Conservation (phyloP, 1,139 yeast species). For the Yamadazyma sp. region DNA sequence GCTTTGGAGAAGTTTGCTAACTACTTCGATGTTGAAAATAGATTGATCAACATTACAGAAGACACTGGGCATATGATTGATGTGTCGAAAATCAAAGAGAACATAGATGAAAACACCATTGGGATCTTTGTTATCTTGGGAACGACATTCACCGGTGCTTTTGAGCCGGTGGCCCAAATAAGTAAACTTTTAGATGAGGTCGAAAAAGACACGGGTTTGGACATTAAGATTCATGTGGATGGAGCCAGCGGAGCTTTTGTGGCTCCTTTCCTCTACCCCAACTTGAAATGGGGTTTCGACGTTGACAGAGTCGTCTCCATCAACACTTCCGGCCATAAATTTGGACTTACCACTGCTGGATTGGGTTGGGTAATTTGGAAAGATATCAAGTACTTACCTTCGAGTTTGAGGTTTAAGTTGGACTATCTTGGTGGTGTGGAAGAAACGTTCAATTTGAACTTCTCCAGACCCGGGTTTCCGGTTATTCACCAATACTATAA, state of each 20-base stretch:
- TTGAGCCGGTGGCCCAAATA: conserved; percentile 71
- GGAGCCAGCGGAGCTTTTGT: conserved; percentile 92
- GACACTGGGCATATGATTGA: conserved; percentile 67
- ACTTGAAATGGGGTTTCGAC: conserved; percentile 79
- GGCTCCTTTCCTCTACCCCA: conserved; percentile 80
- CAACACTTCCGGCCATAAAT: conserved; percentile 93
- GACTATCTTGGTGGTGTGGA: conserved; percentile 89
- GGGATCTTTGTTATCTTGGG: conserved; percentile 89
- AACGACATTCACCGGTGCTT: conserved; percentile 90
- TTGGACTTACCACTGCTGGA: conserved; percentile 87
- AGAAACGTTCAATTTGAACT: conserved; percentile 82
- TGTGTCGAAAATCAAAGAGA: conserved; percentile 53
- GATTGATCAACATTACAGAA: conserved; percentile 65
- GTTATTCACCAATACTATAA: conserved; percentile 86
- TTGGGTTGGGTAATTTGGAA: conserved; percentile 92
- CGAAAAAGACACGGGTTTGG: conserved; percentile 65
- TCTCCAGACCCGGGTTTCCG: conserved; percentile 91
- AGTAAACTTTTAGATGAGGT: conserved; percentile 62
- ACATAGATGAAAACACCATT: conserved; percentile 86
- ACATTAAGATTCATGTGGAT: conserved; percentile 85
- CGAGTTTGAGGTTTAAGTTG: conserved; percentile 70
- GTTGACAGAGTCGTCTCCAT: conserved; percentile 76
- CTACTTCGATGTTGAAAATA: conserved; percentile 86
- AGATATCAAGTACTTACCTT: conserved; percentile 61
- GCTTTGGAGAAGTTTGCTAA: conserved; percentile 93